Evolutionary conservation across 2,329 filamentous ascomycete species (phyloP).

Genomic region (Fusarium hainanense): DNA sequence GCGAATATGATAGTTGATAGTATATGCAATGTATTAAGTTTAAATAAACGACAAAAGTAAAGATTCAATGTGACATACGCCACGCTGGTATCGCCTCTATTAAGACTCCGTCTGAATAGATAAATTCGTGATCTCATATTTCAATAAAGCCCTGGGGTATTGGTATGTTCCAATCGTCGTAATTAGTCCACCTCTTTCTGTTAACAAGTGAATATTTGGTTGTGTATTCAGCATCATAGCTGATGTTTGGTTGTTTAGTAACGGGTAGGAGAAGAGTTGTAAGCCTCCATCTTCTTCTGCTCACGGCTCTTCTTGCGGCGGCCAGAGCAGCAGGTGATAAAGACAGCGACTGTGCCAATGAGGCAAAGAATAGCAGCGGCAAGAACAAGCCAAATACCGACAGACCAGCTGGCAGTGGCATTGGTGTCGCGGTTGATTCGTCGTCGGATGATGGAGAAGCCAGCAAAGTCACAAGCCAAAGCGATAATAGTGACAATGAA

Average conservation of each 20-base stretch:
- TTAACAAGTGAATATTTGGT: not conserved
- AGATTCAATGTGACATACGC: not conserved
- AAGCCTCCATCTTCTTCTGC: slow-evolving; percentile 46
- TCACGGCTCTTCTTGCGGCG: slow-evolving; percentile 51
- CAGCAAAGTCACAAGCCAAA: slow-evolving; percentile 66
- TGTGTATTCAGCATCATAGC: not conserved
- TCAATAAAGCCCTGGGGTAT: slow-evolving; percentile 10
- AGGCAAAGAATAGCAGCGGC: slow-evolving; percentile 66
- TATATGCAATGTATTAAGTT: slow-evolving; percentile 7
- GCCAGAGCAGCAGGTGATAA: slow-evolving; percentile 70
- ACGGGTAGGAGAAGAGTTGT: slow-evolving; percentile 34
- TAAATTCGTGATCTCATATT: slow-evolving; percentile 33
- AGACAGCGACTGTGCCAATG: slow-evolving; percentile 66
- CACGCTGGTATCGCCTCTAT: slow-evolving; percentile 21
- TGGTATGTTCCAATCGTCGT: slow-evolving; percentile 19
- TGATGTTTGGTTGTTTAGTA: slow-evolving; percentile 14
- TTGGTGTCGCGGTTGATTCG: slow-evolving; percentile 62
- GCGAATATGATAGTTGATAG: not conserved
- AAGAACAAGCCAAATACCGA: slow-evolving; percentile 69
- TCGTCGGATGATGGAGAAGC: slow-evolving; percentile 64
- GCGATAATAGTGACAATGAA: slow-evolving; percentile 63
- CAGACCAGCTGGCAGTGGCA: slow-evolving; percentile 61
- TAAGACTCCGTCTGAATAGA: slow-evolving; percentile 5
- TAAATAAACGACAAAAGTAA: slow-evolving; percentile 11
- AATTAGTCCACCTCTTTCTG: slow-evolving; percentile 19